phyloP scores from a whole-genome alignment of 306 rosid genomes.

The Fragaria vesca region DNA sequence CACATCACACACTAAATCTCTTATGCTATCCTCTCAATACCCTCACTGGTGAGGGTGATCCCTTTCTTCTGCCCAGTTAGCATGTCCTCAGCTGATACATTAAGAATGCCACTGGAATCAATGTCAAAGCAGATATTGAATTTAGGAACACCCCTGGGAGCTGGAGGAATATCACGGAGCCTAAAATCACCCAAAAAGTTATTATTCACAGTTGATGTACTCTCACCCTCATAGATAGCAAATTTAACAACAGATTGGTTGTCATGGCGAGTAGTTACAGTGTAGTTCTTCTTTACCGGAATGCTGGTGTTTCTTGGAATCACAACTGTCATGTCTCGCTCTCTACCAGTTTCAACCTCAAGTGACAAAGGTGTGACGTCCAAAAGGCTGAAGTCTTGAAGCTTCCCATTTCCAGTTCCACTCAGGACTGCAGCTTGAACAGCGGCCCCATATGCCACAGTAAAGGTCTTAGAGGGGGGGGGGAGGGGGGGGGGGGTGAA shows the following conservation, averaged over 20 bases:
- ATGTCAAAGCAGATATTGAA: not conserved
- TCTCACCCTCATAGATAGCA: slow-evolving; percentile 3
- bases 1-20: too few relatives aligned
- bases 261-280: not conserved
- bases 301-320: not conserved
- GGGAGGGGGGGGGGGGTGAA: too few relatives aligned
- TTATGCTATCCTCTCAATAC: not conserved
- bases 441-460: not conserved
- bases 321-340: not conserved
- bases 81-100: slow-evolving; percentile 13
- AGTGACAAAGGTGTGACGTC: not conserved
- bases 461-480: too few relatives aligned
- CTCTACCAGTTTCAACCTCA: not conserved
- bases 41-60: not conserved
- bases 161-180: slow-evolving; percentile 8
- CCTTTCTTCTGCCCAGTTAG: not conserved
- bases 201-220: not conserved
- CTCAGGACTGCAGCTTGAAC: not conserved
- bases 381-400: not conserved
- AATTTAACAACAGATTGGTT: not conserved
- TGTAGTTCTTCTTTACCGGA: not conserved
- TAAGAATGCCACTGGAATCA: slow-evolving; percentile 10
- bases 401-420: not conserved
- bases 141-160: not conserved
- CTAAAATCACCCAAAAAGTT: not conserved